Percentiles rank a stretch among this genome's conserved stretches.
phyloP scores from a whole-genome alignment of 768 basidiomycete species.

The Podaxis pistillaris region DNA sequence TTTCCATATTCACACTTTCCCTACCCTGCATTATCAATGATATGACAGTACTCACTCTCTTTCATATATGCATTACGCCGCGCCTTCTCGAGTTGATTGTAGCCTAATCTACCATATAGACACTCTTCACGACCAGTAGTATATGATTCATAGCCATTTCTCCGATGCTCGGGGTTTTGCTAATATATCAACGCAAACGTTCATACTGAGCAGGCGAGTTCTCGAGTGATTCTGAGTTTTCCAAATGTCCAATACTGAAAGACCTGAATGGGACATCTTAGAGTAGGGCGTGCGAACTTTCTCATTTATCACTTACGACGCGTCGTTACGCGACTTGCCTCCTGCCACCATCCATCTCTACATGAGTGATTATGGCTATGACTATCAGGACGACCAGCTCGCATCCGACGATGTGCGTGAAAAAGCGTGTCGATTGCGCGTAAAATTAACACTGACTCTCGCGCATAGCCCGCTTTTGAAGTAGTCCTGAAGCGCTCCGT shows the following conservation, averaged over 20 bases:
- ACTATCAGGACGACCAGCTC: constrained; percentile 4
- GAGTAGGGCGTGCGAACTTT: neutral
- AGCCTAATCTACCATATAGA: neutral
- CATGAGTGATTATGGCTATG: constrained; percentile 8
- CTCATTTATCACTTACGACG: constrained; percentile 8
- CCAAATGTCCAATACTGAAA: too few species aligned
- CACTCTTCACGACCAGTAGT: neutral
- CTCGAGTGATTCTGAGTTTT: neutral
- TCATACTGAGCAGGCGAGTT: neutral
- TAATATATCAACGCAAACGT: neutral
- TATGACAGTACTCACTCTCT: neutral
- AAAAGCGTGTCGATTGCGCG: neutral
- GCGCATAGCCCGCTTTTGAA: neutral
- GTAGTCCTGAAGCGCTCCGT: constrained; percentile 6
- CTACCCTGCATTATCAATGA: neutral
- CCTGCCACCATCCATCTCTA: neutral
- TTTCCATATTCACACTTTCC: neutral
- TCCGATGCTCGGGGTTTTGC: neutral
- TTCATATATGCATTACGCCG: neutral
- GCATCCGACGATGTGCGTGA: constrained; percentile 10
- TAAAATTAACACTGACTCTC: neutral
- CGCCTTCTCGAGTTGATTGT: neutral
- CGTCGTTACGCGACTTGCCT: neutral
- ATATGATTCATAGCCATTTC: neutral
- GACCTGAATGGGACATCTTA: too few species aligned